Evolutionary conservation across 208 protist genomes (phyloP).

Genomic region (Crithidia thermophila): DNA sequence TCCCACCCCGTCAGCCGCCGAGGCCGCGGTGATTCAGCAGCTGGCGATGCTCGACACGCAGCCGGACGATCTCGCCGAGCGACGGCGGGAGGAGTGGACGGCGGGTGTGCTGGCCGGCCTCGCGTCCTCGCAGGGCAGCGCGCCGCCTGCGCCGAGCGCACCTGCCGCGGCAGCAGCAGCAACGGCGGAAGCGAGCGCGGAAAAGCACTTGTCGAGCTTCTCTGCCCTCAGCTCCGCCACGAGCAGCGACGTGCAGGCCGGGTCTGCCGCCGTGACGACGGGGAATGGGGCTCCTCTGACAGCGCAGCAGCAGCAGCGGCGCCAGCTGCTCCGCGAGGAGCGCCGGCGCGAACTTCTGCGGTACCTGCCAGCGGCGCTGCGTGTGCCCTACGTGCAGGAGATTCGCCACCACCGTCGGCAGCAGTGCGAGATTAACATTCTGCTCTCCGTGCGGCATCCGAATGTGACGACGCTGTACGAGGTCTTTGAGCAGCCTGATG

Average conservation of each 20-base stretch:
- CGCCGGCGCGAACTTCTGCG: conserved; percentile 31
- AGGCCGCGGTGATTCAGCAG: conserved; percentile 32
- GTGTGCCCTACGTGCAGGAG: conserved; percentile 44
- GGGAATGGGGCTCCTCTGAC: background rate
- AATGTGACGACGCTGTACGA: conserved; percentile 69
- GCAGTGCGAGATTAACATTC: conserved; percentile 79
- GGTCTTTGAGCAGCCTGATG: conserved; percentile 56
- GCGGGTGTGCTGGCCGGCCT: conserved; percentile 13
- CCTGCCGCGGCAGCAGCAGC: conserved; percentile 20
- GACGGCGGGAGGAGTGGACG: conserved; percentile 24
- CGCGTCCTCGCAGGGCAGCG: no score
- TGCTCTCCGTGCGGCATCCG: conserved; percentile 57
- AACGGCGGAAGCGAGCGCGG: conserved; percentile 41
- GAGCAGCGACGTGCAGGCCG: background rate
- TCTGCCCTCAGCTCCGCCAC: background rate
- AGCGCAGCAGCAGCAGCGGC: background rate
- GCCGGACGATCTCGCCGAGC: conserved; percentile 36
- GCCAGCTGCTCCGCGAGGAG: conserved; percentile 9
- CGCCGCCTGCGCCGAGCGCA: conserved; percentile 1
- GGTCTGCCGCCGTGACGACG: background rate
- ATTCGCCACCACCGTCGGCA: conserved; percentile 47
- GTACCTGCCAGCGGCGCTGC: conserved; percentile 31
- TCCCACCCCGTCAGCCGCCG: conserved; percentile 11
- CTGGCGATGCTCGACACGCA: conserved; percentile 51
- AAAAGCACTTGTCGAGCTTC: conserved; percentile 30